Percentiles rank a stretch among this genome's conserved stretches.
phyloP scores from a whole-genome alignment of 2,329 filamentous ascomycete species.

The Taxawa tesnikishii region DNA sequence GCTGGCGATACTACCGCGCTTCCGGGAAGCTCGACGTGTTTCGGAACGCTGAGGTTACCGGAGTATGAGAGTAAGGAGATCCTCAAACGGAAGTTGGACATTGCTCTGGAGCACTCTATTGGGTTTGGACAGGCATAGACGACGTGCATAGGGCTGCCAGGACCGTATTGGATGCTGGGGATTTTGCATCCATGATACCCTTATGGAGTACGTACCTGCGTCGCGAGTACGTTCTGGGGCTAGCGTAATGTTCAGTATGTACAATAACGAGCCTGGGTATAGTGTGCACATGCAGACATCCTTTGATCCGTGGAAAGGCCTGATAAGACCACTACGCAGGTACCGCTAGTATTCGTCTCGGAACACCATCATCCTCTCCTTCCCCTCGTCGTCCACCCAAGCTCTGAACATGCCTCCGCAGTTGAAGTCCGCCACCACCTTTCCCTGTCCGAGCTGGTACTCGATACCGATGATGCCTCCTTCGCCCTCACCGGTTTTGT shows the following conservation, averaged over 20 bases:
- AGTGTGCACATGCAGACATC: no score
- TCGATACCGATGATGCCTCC: slow-evolving; percentile 82
- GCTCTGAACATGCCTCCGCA: slow-evolving; percentile 82
- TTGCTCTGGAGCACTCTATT: slow-evolving; percentile 64
- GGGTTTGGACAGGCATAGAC: slow-evolving; percentile 10
- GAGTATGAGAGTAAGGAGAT: slow-evolving; percentile 63
- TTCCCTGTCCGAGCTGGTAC: slow-evolving; percentile 32
- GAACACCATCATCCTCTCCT: slow-evolving; percentile 47
- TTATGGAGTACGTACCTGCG: no score
- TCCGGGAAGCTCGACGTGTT: slow-evolving; percentile 87
- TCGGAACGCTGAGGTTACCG: slow-evolving; percentile 75
- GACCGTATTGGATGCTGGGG: no score
- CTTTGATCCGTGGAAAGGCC: no score
- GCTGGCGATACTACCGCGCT: slow-evolving; percentile 51
- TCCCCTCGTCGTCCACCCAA: slow-evolving; percentile 54
- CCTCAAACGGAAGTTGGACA: slow-evolving; percentile 60
- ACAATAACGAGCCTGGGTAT: no score
- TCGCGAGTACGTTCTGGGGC: no score
- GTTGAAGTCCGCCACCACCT: slow-evolving; percentile 67
- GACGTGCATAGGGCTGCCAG: no score
- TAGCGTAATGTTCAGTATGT: no score
- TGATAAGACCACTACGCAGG: no score
- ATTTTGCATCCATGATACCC: no score
- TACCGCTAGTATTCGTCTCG: slow-evolving; percentile 28
- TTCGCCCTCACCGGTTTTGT: slow-evolving; percentile 61